These are phyloP conservation scores for Cladosporium sp. DNA, from an alignment of 2,329 filamentous ascomycete genomes.

Conservation along the genomic window DNA sequence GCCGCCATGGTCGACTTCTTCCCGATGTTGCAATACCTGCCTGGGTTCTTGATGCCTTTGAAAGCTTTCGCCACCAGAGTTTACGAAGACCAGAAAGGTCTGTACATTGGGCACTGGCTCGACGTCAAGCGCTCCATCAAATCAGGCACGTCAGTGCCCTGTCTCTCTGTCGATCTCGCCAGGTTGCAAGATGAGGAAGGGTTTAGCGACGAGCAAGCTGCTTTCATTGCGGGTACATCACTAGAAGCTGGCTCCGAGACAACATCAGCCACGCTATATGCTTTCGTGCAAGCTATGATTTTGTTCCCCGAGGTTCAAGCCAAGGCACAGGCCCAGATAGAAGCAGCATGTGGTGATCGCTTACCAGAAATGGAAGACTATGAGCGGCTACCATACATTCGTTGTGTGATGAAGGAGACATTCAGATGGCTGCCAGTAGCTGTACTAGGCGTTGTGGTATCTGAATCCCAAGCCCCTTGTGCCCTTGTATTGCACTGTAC, in stretches of 20 bases:
- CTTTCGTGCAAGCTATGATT: constrained; percentile 25
- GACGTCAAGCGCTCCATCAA: background rate
- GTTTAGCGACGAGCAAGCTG: constrained; percentile 15
- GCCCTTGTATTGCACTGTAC: no score
- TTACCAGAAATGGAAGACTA: constrained; percentile 19
- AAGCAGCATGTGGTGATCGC: constrained; percentile 14
- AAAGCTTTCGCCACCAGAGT: constrained; percentile 9
- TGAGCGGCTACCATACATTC: constrained; percentile 18
- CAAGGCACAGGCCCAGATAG: constrained; percentile 49
- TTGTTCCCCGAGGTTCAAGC: constrained; percentile 49
- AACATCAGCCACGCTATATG: constrained; percentile 28
- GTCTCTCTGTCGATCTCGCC: constrained; percentile 11
- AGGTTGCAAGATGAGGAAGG: constrained; percentile 14
- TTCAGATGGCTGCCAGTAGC: constrained; percentile 20
- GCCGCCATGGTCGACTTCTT: constrained; percentile 45
- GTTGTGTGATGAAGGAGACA: constrained; percentile 21
- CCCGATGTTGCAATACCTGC: constrained; percentile 41
- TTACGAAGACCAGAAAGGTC: background rate
- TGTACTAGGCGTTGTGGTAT: constrained; percentile 28
- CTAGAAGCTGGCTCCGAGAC: constrained; percentile 41
- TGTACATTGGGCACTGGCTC: constrained; percentile 1
- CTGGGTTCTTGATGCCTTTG: constrained; percentile 28
- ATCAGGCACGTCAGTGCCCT: background rate
- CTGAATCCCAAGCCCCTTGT: no score
- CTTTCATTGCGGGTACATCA: constrained; percentile 16